Conservation (phyloP, 1,284 basidiomycete genomes). For the Ustilago loliicola region DNA sequence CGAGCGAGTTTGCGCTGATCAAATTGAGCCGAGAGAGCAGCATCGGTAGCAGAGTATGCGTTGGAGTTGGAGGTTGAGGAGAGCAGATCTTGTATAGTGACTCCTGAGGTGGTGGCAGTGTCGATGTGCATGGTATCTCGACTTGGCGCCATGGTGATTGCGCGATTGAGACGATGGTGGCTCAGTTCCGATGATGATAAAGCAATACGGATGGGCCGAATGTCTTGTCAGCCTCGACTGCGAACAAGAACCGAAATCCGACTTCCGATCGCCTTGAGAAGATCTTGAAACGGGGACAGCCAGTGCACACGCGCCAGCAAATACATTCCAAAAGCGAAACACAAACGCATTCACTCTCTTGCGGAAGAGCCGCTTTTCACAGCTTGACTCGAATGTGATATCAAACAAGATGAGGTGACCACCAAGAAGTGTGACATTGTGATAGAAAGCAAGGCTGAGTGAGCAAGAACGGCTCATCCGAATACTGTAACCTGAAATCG, state of each 20-base stretch:
- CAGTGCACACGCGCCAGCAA: too few relatives aligned
- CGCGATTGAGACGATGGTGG: conserved; percentile 5
- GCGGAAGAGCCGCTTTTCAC: too few relatives aligned
- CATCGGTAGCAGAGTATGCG: conserved; percentile 44
- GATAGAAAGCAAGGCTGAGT: too few relatives aligned
- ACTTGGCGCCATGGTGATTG: conserved; percentile 1
- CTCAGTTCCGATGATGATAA: background rate
- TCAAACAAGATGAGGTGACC: too few relatives aligned
- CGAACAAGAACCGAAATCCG: background rate
- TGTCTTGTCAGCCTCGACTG: background rate
- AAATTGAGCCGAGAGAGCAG: conserved; percentile 55
- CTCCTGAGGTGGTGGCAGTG: conserved; percentile 25
- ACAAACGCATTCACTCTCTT: too few relatives aligned
- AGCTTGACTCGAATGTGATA: too few relatives aligned
- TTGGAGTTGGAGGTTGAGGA: conserved; percentile 26
- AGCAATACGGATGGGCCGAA: conserved; percentile 4
- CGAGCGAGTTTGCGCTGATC: conserved; percentile 82
- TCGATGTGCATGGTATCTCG: conserved; percentile 35
- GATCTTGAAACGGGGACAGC: too few relatives aligned
- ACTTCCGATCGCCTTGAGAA: background rate
- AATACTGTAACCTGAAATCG: too few relatives aligned
- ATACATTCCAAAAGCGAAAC: too few relatives aligned
- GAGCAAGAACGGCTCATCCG: too few relatives aligned
- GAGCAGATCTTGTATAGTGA: conserved; percentile 48
- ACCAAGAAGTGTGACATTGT: too few relatives aligned